A percentile compares a stretch with the other conserved stretches of the same genome.
phyloP scores from a whole-genome alignment of 176 grass and related monocot genomes.

The Avena atlantica region DNA sequence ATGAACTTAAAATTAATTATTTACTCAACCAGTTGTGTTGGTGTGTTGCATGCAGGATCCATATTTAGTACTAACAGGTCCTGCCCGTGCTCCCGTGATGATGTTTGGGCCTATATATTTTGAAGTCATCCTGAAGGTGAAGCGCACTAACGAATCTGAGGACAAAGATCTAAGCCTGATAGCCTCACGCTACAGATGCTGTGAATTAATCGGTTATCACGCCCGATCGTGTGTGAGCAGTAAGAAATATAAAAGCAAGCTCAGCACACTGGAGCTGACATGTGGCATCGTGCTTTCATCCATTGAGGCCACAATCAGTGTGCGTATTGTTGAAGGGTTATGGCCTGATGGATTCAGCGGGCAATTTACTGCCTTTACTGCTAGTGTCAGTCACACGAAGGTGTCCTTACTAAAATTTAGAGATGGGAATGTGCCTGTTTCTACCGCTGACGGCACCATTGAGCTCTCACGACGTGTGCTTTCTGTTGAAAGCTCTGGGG shows the following conservation, averaged over 20 bases:
- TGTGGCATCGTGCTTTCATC: neutral
- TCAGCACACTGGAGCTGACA: slow-evolving; percentile 20
- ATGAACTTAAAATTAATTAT: neutral
- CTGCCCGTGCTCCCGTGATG: slow-evolving; percentile 2
- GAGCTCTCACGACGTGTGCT: neutral
- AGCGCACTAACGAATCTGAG: neutral
- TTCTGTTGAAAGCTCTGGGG: neutral
- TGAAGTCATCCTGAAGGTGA: neutral
- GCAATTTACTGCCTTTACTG: neutral
- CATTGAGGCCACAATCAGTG: slow-evolving; percentile 17
- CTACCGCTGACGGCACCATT: neutral
- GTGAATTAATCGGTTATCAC: neutral
- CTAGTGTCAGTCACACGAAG: neutral
- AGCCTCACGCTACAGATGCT: neutral
- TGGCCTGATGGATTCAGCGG: slow-evolving; percentile 10
- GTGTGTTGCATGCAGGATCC: neutral
- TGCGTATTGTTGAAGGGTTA: neutral
- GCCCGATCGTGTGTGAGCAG: neutral
- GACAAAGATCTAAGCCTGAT: slow-evolving; percentile 3
- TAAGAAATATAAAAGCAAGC: neutral
- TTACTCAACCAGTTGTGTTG: neutral
- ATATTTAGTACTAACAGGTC: slow-evolving; percentile 8
- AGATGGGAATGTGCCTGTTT: neutral
- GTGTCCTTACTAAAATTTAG: neutral
- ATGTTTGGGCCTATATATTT: neutral